These are phyloP conservation scores for Cercospora sojina DNA, from an alignment of 2,329 filamentous ascomycete genomes.

Conservation along the genomic window DNA sequence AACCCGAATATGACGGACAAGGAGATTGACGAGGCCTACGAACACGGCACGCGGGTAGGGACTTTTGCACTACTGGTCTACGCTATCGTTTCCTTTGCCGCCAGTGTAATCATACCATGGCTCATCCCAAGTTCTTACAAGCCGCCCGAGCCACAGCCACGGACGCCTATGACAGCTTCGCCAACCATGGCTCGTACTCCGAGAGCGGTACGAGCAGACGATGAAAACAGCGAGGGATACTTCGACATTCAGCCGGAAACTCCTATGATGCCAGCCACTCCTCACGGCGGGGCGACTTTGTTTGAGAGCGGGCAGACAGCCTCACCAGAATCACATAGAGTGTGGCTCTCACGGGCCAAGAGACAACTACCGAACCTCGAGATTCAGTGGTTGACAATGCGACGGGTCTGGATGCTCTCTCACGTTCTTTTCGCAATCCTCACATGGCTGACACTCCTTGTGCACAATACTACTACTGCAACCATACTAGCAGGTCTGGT, in stretches of 20 bases:
- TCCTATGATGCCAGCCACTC: not conserved
- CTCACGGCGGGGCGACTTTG: slow-evolving; percentile 13
- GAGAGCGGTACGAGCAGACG: not conserved
- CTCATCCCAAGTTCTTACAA: slow-evolving; percentile 79
- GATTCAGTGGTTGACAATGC: slow-evolving; percentile 81
- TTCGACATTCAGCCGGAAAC: slow-evolving; percentile 11
- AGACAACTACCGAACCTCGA: slow-evolving; percentile 49
- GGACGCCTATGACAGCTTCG: slow-evolving; percentile 40
- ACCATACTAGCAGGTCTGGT: slow-evolving; percentile 77
- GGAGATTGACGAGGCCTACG: slow-evolving; percentile 78
- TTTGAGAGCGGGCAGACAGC: not conserved
- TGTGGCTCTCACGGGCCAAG: slow-evolving; percentile 7
- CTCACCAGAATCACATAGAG: not conserved
- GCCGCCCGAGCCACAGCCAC: slow-evolving; percentile 40
- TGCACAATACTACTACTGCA: slow-evolving; percentile 67
- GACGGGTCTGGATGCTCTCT: slow-evolving; percentile 80
- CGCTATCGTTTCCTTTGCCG: slow-evolving; percentile 76
- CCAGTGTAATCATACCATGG: slow-evolving; percentile 81
- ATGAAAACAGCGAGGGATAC: slow-evolving; percentile 2
- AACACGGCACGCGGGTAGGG: slow-evolving; percentile 79
- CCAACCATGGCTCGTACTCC: slow-evolving; percentile 37
- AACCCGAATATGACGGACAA: slow-evolving; percentile 75
- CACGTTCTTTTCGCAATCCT: slow-evolving; percentile 78
- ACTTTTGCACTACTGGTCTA: slow-evolving; percentile 88
- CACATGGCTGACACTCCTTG: slow-evolving; percentile 82